Conservation (phyloP, 768 basidiomycete species). For the Asterophora lycoperdoides region DNA sequence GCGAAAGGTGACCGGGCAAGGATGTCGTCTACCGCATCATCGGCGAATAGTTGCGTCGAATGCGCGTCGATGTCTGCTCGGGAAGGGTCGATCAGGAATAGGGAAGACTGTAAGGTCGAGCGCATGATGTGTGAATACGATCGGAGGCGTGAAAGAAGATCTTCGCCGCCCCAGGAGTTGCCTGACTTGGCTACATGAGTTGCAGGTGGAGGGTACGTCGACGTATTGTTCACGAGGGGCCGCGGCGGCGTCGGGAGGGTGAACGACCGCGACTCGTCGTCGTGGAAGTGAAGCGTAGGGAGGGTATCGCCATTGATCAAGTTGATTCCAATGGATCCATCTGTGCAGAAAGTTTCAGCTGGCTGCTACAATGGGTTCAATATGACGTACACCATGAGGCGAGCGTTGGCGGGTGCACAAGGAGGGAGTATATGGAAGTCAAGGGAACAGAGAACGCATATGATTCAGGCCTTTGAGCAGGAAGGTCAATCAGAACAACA, state of each 20-base stretch:
- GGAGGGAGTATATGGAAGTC: conserved; percentile 83
- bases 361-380: conserved; percentile 15
- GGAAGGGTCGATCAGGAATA: conserved; percentile 92
- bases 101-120: conserved; percentile 76
- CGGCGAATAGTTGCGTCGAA: conserved; percentile 75
- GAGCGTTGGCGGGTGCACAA: conserved; percentile 78
- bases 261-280: conserved; percentile 89
- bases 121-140: conserved; percentile 79
- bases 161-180: conserved; percentile 84
- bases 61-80: conserved; percentile 91
- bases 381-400: conserved; percentile 70
- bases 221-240: conserved; percentile 32
- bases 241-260: conserved; percentile 45
- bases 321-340: conserved; percentile 87
- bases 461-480: conserved; percentile 78
- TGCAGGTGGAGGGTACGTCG: conserved; percentile 64
- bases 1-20: conserved; percentile 74
- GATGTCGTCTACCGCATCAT: conserved; percentile 86
- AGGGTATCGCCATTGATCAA: conserved; percentile 82
- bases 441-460: conserved; percentile 96
- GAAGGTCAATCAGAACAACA: conserved; percentile 80
- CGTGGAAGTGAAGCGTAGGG: conserved; percentile 92
- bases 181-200: conserved; percentile 35
- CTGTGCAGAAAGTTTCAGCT: conserved; percentile 32
- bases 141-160: conserved; percentile 71